These are phyloP conservation scores for Coprinopsis sp. DNA, from an alignment of 768 basidiomycete genomes.

Conservation along the genomic window DNA sequence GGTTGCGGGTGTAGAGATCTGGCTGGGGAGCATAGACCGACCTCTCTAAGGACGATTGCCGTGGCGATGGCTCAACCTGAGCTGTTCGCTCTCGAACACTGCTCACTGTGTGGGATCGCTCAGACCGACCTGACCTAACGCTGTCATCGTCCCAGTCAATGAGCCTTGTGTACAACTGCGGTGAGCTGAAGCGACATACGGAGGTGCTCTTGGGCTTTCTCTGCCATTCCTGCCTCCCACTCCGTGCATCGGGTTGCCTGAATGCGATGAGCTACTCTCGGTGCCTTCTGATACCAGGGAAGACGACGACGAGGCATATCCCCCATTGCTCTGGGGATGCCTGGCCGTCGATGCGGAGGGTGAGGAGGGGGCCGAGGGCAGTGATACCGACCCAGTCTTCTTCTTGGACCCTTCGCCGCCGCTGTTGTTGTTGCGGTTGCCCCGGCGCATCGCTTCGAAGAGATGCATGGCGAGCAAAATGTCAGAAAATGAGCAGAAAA, in stretches of 20 bases:
- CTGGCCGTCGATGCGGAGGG: constrained; percentile 12
- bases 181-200: not conserved
- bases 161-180: not conserved
- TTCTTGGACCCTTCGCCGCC: constrained; percentile 12
- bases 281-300: constrained; percentile 1
- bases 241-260: not conserved
- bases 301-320: constrained; percentile 6
- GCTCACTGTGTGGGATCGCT: constrained; percentile 4
- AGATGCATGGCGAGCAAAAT: constrained; percentile 14
- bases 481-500: constrained; percentile 1
- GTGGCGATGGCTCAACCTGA: not conserved
- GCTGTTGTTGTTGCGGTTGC: constrained; percentile 14
- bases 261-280: not conserved
- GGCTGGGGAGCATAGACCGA: constrained; percentile 18
- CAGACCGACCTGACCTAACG: not conserved
- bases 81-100: constrained; percentile 2
- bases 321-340: constrained; percentile 14
- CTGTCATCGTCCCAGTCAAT: not conserved
- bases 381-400: constrained; percentile 5
- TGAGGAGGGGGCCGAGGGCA: constrained; percentile 11
- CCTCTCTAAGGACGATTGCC: constrained; percentile 6
- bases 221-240: not conserved
- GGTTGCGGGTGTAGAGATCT: constrained; percentile 39
- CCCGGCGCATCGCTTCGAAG: constrained; percentile 16
- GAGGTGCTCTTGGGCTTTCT: constrained; percentile 5